Evolutionary conservation across 2,329 filamentous ascomycete genomes (phyloP).

Genomic region (Zymoseptoria pseudotritici): DNA sequence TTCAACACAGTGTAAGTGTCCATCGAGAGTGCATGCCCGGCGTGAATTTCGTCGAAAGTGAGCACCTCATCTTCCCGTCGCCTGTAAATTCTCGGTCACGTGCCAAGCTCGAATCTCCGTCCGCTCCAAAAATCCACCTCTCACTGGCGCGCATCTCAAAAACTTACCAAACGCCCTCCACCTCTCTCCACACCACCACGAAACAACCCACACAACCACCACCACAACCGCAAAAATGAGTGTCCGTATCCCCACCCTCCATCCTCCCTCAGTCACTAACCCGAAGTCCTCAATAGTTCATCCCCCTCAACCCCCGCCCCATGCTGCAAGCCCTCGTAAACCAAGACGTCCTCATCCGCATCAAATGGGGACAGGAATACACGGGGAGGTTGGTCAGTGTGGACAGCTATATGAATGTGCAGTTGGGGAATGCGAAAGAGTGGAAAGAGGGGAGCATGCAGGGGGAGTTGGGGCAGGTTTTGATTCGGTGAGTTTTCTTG

Average conservation of each 20-base stretch:
- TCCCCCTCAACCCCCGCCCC: conserved; percentile 92
- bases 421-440: conserved; percentile 84
- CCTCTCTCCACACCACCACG: too few relatives aligned
- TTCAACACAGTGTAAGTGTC: too few relatives aligned
- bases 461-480: conserved; percentile 77
- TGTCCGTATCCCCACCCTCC: too few relatives aligned
- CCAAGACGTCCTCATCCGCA: conserved; percentile 79
- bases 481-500: conserved; percentile 61
- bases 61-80: too few relatives aligned
- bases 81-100: too few relatives aligned
- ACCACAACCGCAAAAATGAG: conserved; percentile 16
- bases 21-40: too few relatives aligned
- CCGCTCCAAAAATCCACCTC: too few relatives aligned
- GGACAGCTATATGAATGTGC: conserved; percentile 98
- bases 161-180: background rate
- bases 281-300: conserved; percentile 45
- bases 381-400: conserved; percentile 86
- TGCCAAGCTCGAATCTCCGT: too few relatives aligned
- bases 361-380: conserved; percentile 99
- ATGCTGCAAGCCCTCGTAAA: conserved; percentile 94
- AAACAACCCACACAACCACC: background rate
- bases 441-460: conserved; percentile 82
- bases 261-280: background rate
- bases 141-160: background rate
- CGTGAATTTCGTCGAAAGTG: too few relatives aligned